Conservation (phyloP, 164 flowering plant species). For the Stephania japonica region DNA sequence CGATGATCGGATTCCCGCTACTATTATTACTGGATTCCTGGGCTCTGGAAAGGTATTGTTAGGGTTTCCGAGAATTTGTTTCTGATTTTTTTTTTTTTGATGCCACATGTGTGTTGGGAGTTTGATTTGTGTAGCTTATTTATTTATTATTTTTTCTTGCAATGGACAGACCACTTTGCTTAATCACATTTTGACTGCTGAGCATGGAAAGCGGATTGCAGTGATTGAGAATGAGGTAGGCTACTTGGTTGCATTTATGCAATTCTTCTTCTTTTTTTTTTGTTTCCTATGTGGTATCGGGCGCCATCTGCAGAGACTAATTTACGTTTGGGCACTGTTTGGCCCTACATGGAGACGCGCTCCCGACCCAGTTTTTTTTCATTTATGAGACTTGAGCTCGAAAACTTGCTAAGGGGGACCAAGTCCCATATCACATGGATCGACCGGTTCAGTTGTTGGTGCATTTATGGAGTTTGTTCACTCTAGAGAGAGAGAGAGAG, state of each 20-base stretch:
- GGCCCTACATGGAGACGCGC: too few relatives aligned
- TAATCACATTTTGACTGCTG: constrained; percentile 89
- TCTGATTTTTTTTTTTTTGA: too few relatives aligned
- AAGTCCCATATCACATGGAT: too few relatives aligned
- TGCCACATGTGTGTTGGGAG: not conserved
- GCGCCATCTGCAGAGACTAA: too few relatives aligned
- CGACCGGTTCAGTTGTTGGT: too few relatives aligned
- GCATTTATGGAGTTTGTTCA: not conserved
- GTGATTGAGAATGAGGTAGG: constrained; percentile 97
- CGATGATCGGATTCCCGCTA: constrained; percentile 86
- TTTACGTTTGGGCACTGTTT: too few relatives aligned
- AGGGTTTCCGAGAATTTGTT: too few relatives aligned
- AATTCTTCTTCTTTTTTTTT: not conserved
- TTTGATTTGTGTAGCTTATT: not conserved
- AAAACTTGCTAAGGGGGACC: not conserved
- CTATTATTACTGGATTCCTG: constrained; percentile 87
- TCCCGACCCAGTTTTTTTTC: too few relatives aligned
- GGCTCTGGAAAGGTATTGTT: constrained; percentile 86
- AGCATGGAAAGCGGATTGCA: constrained; percentile 94
- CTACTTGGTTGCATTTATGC: not conserved
- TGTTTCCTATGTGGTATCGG: too few relatives aligned
- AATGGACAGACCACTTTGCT: constrained; percentile 78
- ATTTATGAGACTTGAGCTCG: not conserved
- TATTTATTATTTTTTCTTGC: constrained; percentile 10
- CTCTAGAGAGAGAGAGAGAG: too few relatives aligned